A percentile compares a stretch with the other conserved stretches of the same genome.
These are phyloP conservation scores for Madurella fahalii DNA, from an alignment of 2,329 filamentous ascomycete species.

Conservation along the genomic window DNA sequence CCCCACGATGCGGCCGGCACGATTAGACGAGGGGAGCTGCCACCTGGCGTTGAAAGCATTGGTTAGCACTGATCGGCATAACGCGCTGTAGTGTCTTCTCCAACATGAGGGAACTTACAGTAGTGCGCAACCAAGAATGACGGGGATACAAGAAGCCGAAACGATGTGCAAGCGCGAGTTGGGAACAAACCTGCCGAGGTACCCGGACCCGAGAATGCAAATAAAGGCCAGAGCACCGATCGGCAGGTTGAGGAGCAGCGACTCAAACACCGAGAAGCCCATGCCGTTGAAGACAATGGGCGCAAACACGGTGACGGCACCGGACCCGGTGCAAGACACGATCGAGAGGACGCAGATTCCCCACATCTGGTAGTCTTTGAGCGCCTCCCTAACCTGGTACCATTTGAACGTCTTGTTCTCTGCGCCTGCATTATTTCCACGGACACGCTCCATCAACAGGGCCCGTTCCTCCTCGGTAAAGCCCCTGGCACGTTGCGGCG, in stretches of 20 bases:
- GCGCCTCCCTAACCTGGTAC: conserved; percentile 18
- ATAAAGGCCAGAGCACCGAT: conserved; percentile 32
- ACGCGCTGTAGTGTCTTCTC: too few species aligned
- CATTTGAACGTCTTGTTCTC: conserved; percentile 24
- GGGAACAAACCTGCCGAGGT: conserved; percentile 25
- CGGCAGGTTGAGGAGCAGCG: conserved; percentile 33
- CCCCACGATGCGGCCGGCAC: conserved; percentile 27
- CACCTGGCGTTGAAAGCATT: conserved; percentile 15
- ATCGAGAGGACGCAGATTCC: conserved; percentile 34
- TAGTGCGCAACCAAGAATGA: conserved; percentile 29
- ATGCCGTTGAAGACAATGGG: conserved; percentile 57
- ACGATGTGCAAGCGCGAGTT: conserved; percentile 30
- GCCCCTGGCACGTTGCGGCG: conserved; percentile 34
- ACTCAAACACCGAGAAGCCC: conserved; percentile 27
- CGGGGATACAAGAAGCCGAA: conserved; percentile 26
- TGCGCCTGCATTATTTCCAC: conserved; percentile 23
- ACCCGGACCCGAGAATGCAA: conserved; percentile 31
- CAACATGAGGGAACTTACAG: conserved; percentile 22
- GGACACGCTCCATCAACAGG: conserved; percentile 22
- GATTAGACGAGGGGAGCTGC: conserved; percentile 24
- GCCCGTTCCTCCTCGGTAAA: conserved; percentile 20
- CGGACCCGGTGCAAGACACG: conserved; percentile 63
- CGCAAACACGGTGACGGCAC: conserved; percentile 62
- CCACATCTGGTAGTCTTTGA: conserved; percentile 25
- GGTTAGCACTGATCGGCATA: too few species aligned